Conservation (phyloP, 805 yeast species). For the Tanozyma kutaoensis region DNA sequence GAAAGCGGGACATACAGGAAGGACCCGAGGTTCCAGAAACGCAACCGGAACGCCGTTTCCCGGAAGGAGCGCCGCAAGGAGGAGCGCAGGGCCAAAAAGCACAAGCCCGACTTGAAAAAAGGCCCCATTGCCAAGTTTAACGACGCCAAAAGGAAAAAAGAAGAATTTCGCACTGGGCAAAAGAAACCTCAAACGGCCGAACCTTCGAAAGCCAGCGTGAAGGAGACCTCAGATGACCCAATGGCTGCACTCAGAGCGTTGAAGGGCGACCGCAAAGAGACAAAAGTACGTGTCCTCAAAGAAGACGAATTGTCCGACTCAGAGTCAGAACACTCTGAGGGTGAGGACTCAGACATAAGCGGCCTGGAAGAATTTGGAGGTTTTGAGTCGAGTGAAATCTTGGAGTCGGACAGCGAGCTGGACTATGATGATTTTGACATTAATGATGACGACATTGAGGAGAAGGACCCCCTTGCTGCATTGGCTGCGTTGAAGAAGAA, state of each 20-base stretch:
- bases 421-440: too few species aligned
- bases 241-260: slow-evolving; percentile 7
- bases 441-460: slow-evolving; percentile 4
- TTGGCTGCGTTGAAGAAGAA: slow-evolving; percentile 1
- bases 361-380: slow-evolving; percentile 1
- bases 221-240: slow-evolving; percentile 4
- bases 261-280: slow-evolving; percentile 5
- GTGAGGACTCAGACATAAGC: too few species aligned
- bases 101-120: slow-evolving; percentile 8
- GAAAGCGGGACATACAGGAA: slow-evolving; percentile 31
- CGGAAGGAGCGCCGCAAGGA: slow-evolving; percentile 23
- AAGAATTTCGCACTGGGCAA: neutral
- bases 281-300: slow-evolving; percentile 9
- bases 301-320: slow-evolving; percentile 16
- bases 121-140: neutral
- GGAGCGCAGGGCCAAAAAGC: slow-evolving; percentile 18
- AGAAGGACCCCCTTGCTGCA: slow-evolving; percentile 1
- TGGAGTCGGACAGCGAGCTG: neutral
- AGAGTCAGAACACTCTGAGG: neutral
- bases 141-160: neutral
- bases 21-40: slow-evolving; percentile 12
- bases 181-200: slow-evolving; percentile 1
- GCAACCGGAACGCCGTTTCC: slow-evolving; percentile 8
- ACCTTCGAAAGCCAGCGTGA: slow-evolving; percentile 1
- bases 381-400: too few species aligned